Percentiles rank a stretch among this genome's conserved stretches.
These are phyloP conservation scores for Cryptococcus amylolentus DNA, from an alignment of 1,284 basidiomycete species.

Conservation along the genomic window DNA sequence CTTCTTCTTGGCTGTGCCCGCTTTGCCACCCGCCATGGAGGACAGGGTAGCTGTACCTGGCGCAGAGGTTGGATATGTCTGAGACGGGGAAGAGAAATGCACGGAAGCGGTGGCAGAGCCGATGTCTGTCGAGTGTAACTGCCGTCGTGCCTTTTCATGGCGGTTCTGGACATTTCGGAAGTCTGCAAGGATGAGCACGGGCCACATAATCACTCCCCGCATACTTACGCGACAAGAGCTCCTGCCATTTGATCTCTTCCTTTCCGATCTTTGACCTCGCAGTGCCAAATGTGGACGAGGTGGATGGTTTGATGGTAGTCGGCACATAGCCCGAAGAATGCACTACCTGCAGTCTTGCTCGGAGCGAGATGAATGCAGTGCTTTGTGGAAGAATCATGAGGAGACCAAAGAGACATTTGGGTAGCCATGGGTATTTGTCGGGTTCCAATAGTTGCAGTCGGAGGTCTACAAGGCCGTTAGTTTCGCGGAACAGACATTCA, in stretches of 20 bases:
- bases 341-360: slow-evolving; percentile 90
- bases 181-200: slow-evolving; percentile 26
- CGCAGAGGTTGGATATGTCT: slow-evolving; percentile 19
- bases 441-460: slow-evolving; percentile 95
- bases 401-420: slow-evolving; percentile 96
- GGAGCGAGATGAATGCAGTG: slow-evolving; percentile 89
- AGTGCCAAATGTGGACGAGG: slow-evolving; percentile 25
- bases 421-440: slow-evolving; percentile 90
- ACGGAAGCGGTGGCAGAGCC: slow-evolving; percentile 22
- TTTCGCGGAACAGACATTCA: not conserved
- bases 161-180: slow-evolving; percentile 77
- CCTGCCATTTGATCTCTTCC: slow-evolving; percentile 91
- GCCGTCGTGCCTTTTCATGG: slow-evolving; percentile 80
- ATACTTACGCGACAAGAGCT: slow-evolving; percentile 64
- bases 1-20: slow-evolving; percentile 27
- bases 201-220: slow-evolving; percentile 32
- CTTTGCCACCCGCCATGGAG: slow-evolving; percentile 9
- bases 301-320: slow-evolving; percentile 49
- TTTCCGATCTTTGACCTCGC: slow-evolving; percentile 70
- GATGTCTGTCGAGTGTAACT: slow-evolving; percentile 33
- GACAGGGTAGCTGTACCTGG: not conserved
- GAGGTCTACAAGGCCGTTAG: slow-evolving; percentile 61
- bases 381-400: slow-evolving; percentile 98
- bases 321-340: slow-evolving; percentile 92
- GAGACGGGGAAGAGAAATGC: slow-evolving; percentile 41